phyloP scores from a whole-genome alignment of 164 flowering plant genomes.

The Houttuynia cordata region DNA sequence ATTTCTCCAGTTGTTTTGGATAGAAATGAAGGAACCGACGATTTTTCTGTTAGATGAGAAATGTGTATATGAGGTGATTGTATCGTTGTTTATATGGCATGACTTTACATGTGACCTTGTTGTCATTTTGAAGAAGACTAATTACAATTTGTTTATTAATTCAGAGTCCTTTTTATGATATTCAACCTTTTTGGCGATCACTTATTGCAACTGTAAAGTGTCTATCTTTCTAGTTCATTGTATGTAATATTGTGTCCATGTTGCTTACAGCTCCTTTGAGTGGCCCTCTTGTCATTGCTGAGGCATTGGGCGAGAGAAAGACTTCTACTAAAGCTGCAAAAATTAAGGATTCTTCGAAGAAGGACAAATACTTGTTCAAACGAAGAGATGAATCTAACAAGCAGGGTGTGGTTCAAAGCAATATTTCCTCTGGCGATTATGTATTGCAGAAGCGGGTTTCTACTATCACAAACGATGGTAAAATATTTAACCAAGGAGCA shows the following conservation, averaged over 20 bases:
- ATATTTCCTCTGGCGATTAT: constrained; percentile 25
- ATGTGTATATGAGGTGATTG: no score
- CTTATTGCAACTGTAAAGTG: background rate
- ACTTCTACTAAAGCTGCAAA: constrained; percentile 37
- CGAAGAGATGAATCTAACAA: constrained; percentile 52
- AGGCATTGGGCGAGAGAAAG: constrained; percentile 59
- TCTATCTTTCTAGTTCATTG: background rate
- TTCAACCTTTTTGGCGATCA: background rate
- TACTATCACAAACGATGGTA: background rate
- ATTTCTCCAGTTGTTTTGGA: no score
- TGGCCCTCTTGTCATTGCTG: constrained; percentile 88
- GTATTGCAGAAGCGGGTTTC: constrained; percentile 49
- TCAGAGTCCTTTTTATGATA: no score
- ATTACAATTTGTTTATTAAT: no score
- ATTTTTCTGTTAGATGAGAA: no score
- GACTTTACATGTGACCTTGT: no score
- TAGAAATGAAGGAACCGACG: no score
- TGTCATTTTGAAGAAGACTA: no score
- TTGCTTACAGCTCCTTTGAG: constrained; percentile 71
- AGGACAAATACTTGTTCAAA: constrained; percentile 65
- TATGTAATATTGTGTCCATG: constrained; percentile 1
- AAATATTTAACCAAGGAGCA: background rate
- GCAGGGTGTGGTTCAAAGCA: constrained; percentile 7
- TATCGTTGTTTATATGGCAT: no score
- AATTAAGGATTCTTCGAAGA: constrained; percentile 50